These are phyloP conservation scores for Allium sativum DNA, from an alignment of 106 monocot genomes.

Conservation along the genomic window DNA sequence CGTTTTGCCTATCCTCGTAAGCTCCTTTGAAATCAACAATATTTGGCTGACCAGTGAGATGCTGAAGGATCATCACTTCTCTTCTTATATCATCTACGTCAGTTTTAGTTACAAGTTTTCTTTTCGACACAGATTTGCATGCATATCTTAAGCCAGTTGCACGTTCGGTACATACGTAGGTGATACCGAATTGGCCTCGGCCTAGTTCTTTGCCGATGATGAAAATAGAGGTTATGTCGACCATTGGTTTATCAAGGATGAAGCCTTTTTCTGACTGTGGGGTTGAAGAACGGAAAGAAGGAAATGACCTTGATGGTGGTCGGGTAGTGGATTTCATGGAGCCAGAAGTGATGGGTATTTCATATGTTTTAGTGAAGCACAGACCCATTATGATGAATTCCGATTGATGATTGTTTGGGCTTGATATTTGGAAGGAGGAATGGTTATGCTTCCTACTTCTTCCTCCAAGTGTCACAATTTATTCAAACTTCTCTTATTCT, in stretches of 20 bases:
- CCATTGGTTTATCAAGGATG: conserved; percentile 39
- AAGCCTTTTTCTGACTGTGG: conserved; percentile 11
- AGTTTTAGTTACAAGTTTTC: conserved; percentile 25
- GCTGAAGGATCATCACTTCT: conserved; percentile 57
- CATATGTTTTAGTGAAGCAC: conserved; percentile 44
- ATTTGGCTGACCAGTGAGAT: conserved; percentile 61
- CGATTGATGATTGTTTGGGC: no score
- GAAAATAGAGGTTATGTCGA: conserved; percentile 31
- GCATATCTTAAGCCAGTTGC: conserved; percentile 30
- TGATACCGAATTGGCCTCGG: conserved; percentile 54
- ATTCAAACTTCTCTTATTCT: no score
- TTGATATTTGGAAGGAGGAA: no score
- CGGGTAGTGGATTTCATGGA: conserved; percentile 8
- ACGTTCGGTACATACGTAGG: conserved; percentile 50
- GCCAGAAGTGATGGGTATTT: conserved; percentile 38
- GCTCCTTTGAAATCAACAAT: conserved; percentile 61
- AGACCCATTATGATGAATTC: conserved; percentile 24
- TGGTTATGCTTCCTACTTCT: no score
- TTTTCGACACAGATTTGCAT: conserved; percentile 57
- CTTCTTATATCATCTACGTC: conserved; percentile 47
- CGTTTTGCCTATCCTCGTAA: conserved; percentile 39
- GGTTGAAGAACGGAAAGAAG: neutral
- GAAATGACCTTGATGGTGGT: conserved; percentile 3
- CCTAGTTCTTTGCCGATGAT: conserved; percentile 48
- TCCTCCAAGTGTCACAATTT: no score